Conservation (phyloP, 2,329 filamentous ascomycete species). For the Celoporthe dispersa region DNA sequence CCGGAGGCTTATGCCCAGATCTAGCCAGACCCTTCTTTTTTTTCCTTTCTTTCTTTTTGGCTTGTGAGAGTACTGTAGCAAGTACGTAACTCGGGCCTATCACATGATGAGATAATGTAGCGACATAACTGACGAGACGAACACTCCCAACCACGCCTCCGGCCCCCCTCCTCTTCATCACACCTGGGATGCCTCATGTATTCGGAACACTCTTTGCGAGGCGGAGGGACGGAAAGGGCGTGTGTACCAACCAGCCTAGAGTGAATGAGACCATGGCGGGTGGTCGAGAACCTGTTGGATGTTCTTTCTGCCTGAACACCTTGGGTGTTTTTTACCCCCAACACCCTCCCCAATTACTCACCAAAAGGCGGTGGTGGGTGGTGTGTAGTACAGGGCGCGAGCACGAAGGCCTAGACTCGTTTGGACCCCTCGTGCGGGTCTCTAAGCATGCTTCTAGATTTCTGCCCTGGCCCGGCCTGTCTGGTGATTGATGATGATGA, state of each 20-base stretch:
- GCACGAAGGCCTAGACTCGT: background rate
- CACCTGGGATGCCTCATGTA: no score
- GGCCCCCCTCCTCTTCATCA: background rate
- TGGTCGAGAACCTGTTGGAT: background rate
- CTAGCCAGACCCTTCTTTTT: constrained; percentile 1
- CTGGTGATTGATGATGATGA: background rate
- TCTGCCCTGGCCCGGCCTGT: background rate
- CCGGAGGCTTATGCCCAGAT: constrained; percentile 9
- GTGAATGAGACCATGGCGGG: background rate
- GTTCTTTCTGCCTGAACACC: background rate
- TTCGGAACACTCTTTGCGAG: no score
- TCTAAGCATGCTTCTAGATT: constrained; percentile 1
- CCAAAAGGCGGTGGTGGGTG: background rate
- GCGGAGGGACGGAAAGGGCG: no score
- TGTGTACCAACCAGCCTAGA: no score
- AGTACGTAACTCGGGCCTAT: background rate
- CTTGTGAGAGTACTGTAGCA: background rate
- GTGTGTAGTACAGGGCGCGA: background rate
- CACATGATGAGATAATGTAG: background rate
- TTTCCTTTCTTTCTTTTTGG: background rate
- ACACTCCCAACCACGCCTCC: background rate
- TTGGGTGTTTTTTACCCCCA: background rate
- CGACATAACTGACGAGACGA: background rate
- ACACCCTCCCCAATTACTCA: background rate
- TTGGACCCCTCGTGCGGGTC: background rate